phyloP scores from a whole-genome alignment of 2,329 filamentous ascomycete genomes.

The Botrytis fragariae region DNA sequence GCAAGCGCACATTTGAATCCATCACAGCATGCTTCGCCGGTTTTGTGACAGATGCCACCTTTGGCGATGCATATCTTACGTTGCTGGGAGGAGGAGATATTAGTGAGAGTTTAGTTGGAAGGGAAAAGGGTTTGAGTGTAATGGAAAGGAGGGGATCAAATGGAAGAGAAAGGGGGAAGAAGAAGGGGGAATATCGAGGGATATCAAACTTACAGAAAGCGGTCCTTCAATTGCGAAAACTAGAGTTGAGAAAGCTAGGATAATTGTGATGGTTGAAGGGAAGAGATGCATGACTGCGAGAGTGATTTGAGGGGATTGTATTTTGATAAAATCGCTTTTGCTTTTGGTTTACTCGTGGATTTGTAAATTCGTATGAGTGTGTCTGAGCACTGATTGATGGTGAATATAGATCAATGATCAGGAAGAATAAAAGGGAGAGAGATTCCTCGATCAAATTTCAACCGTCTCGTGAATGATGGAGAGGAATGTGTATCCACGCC shows the following conservation, averaged over 20 bases:
- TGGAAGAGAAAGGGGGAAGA: too few species aligned
- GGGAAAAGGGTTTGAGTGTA: not conserved
- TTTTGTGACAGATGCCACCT: not conserved
- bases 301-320: not conserved
- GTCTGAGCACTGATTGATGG: not conserved
- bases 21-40: not conserved
- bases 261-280: not conserved
- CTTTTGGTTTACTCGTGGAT: not conserved
- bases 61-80: not conserved
- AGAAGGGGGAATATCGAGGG: not conserved
- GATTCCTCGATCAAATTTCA: not conserved
- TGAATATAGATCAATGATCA: not conserved
- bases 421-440: not conserved
- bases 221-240: not conserved
- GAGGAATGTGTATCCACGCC: not conserved
- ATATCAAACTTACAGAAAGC: not conserved
- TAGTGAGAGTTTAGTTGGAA: not conserved
- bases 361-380: accelerated
- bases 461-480: not conserved
- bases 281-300: not conserved
- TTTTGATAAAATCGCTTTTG: not conserved
- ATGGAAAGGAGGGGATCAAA: not conserved
- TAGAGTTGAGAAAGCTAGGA: not conserved
- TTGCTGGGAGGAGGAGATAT: not conserved
- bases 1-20: conserved; percentile 9